Base-by-base conservation (phyloP, 148 eudicot genomes). In the Cornus controversa region DNA sequence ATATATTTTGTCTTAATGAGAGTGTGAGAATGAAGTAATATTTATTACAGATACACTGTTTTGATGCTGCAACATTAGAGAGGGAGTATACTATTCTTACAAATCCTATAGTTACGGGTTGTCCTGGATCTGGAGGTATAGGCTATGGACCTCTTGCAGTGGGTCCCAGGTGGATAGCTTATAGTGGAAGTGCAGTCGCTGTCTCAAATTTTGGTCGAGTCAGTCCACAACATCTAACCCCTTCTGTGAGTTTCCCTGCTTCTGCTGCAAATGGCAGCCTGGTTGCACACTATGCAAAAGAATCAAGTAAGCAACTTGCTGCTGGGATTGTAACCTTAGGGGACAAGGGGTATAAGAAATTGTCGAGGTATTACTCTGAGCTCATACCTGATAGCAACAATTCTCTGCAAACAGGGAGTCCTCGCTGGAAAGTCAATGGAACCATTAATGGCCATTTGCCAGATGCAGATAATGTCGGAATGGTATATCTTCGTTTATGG, bases 151-250 rank as follows among this genome's bases (percentile, higher is more conserved):
- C 98, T 58, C 87, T 94, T 75, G 98, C 96, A 68, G 86, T 94
- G 66, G 98, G 98, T 78, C 85, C 97, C 70, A 87, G 98, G 77
- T 94, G 97, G 98, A 75, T 94, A 79, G 98, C 98, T 27, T 94
- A 94, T 71, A 89, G 93, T 80, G 94, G 93, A 71, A 91, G 86
- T 83, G 82, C 80, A 25, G 85, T 91, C 50, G 81, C 87, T 16
- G 67, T 84, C 53, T 77, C 93, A 65, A 81, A 82, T 78, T 78
- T 86, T 40, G 87, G 86, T 9, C 86, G 87, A 69, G 88, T 92
- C 65, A 83, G 78, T 80, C 96, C 98, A 53, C 96, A 88, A 71
- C 85, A 90, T 73, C 70, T 94, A 37, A 84, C 80, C 68, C 85
- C 85, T 76, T 83, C 94, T 57, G 70, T 78, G 23, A 85, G 87